A percentile compares a stretch with the other conserved stretches of the same genome.
These are phyloP conservation scores for Fulvia fulva DNA, from an alignment of 2,329 filamentous ascomycete genomes.

Conservation along the genomic window DNA sequence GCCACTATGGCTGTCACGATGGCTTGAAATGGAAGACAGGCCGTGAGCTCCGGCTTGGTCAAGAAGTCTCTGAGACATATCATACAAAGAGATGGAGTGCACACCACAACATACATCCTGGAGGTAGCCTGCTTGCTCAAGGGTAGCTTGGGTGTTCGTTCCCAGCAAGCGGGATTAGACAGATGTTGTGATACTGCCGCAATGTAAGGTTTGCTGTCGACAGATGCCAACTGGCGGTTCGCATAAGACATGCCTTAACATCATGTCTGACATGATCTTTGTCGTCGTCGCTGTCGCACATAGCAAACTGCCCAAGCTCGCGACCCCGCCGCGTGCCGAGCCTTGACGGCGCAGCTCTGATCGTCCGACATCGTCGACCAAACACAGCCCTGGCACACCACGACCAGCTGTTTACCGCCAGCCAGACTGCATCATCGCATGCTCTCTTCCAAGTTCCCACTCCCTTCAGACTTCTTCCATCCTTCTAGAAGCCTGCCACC, in stretches of 20 bases:
- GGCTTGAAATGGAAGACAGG: neutral
- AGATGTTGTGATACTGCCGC: neutral
- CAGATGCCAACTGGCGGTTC: neutral
- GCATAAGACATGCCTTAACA: neutral
- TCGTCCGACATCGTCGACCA: too few species aligned
- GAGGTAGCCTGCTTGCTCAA: too few species aligned
- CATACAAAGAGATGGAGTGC: neutral
- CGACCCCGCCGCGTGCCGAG: too few species aligned
- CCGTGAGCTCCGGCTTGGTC: neutral
- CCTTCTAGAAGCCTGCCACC: conserved; percentile 7
- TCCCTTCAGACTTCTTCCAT: conserved; percentile 2
- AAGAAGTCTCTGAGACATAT: neutral
- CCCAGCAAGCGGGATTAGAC: neutral
- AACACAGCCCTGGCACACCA: too few species aligned
- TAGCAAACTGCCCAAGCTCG: neutral
- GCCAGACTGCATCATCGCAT: too few species aligned
- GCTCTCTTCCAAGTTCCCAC: too few species aligned
- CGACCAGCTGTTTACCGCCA: too few species aligned
- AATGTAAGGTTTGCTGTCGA: neutral
- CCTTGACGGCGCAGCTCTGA: too few species aligned
- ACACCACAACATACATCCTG: neutral
- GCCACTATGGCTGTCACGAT: neutral
- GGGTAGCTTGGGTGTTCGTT: too few species aligned
- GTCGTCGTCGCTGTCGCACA: neutral
- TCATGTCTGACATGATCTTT: neutral